These are phyloP conservation scores for Neonectria punicea DNA, from an alignment of 2,329 filamentous ascomycete genomes.

Conservation along the genomic window DNA sequence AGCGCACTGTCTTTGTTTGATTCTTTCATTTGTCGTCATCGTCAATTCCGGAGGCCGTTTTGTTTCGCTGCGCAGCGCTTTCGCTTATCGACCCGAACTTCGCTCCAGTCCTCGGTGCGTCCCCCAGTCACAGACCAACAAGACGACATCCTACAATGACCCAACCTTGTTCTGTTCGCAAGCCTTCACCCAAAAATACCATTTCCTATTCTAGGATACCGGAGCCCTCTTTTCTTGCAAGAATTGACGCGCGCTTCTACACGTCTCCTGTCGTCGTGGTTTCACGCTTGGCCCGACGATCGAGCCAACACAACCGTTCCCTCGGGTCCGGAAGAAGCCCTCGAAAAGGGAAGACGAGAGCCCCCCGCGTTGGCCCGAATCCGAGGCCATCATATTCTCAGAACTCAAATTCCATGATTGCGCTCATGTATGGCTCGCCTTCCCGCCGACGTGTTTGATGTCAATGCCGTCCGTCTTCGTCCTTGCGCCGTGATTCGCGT, in stretches of 20 bases:
- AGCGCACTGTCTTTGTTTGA: background rate
- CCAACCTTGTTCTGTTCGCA: background rate
- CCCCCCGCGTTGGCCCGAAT: background rate
- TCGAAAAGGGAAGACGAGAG: background rate
- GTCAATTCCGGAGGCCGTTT: background rate
- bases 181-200: background rate
- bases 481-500: background rate
- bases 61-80: background rate
- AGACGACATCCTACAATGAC: background rate
- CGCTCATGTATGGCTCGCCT: background rate
- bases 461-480: background rate
- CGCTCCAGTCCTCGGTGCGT: background rate
- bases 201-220: background rate
- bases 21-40: background rate
- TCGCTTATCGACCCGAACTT: slow-evolving; percentile 1
- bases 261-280: background rate
- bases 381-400: background rate
- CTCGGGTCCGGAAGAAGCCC: background rate
- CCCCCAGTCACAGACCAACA: background rate
- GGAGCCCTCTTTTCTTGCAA: background rate
- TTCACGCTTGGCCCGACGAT: background rate
- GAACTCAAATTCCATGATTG: no score
- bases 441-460: background rate
- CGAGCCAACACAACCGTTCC: slow-evolving; percentile 2
- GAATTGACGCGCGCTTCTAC: background rate